Evolutionary conservation across 768 basidiomycete genomes (phyloP), one percentile per base, ranked within the genome.

Genomic region (Tulasnella sp.): DNA sequence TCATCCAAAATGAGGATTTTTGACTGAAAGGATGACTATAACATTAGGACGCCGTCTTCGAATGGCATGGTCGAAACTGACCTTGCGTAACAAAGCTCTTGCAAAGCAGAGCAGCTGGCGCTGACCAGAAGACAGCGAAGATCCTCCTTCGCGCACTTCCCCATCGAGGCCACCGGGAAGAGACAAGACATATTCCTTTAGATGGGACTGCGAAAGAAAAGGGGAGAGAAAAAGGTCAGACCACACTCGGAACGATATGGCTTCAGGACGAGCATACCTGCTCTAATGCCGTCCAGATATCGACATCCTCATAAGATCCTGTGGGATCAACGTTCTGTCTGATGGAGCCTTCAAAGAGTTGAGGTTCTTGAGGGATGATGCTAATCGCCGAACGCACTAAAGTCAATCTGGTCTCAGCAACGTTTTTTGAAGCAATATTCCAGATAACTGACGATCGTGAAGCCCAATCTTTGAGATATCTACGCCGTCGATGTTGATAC

Each of bases 1-100:
- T 97, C 94, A 67, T 96, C 94, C n/a, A 97, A 75, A 0, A 96
- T 88, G 4, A 97, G 75, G 38, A 96, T 85, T 71, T 85, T 93
- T 17, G 88, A 82, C 81, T 86, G 61, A 34, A 26, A 61, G 29
- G 17, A 51, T 49, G 63, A 50, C 54, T 61, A 59, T 42, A 32
- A 29, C 0, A 11, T 44, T 13, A 21, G 11, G 42, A 53, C n/a
- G 8, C 0, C 10, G 45, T 45, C 29, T 51, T 56, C 41, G 45
- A 51, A 61, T 15, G 42, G 17, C 32, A 59, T 19, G 27, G 34
- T 38, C 15, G 34, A 38, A 23, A 32, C 11, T 54, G 42, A 82
- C 84, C 75, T 88, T 86, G 56, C 86, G 77, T 59, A 95, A 71
- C 42, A 94, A 69, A 0, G 92, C 92, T 53, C 92, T 73, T 1